Base-by-base conservation (phyloP, 2,329 filamentous ascomycete genomes). In the Ploettnerulaceae sp. region DNA sequence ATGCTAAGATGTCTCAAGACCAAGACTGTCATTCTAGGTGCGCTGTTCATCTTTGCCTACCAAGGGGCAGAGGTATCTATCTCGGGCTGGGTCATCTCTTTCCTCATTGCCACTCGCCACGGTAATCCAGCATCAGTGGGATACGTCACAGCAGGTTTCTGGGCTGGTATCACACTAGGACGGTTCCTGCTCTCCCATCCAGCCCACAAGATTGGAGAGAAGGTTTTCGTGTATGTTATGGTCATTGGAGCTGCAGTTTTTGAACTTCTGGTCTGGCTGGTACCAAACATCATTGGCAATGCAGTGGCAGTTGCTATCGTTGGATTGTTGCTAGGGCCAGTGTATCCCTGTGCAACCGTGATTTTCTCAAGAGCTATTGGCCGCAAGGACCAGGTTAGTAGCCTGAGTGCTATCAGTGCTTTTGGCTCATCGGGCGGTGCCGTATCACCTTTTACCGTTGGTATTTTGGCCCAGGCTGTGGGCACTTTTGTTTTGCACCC, bases 41-140 rank as follows among this genome's bases (percentile, higher is more conserved):
- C 87, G 0, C 64, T 88, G 7, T 93, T 93, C 70, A 86, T 93
- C 64, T 93, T 94, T 64, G 79, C 82, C 20, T 94, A 95, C 64
- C 86, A 93, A 66, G 88, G 87, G 25, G 84, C 85, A 26, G 88
- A 94, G 66, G 87, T 94, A 12, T 82, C 82, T 11, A 86, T 91
- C 54, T 87, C 84, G 0, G 87, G 88, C 43, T 94, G 88, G 89
- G 83, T 91, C 38, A 89, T 91, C 52, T 89, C 84, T 2, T 94
- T 90, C 69, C 70, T 94, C 29, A 89, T 93, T 65, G 75, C 76
- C 39, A 77, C 81, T 52, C 81, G 87, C 28, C 70, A 80, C 47
- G 87, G 86, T 11, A 74, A 84, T 56, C 85, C 86, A 5, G 71
- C 75, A 0, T 72, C 75, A 3, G 85, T 93, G 14, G 88, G 89